Conservation (phyloP, 164 flowering plant species). For the Vitis amurensis region DNA sequence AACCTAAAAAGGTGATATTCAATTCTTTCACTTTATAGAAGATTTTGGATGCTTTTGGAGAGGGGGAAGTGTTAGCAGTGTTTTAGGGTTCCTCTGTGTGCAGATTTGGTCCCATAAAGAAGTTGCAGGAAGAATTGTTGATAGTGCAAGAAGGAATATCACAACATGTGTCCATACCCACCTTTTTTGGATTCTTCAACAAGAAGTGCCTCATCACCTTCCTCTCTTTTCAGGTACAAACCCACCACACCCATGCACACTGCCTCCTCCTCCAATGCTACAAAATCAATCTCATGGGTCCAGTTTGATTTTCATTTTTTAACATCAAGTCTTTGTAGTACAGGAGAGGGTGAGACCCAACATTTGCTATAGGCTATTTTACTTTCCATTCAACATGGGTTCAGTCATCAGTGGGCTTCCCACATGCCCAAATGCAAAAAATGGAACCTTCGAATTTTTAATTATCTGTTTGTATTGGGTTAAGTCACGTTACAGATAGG, state of each 20-base stretch:
- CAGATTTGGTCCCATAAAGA: conserved; percentile 72
- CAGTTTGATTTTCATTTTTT: too few species aligned
- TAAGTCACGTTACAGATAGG: too few species aligned
- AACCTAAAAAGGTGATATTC: conserved; percentile 69
- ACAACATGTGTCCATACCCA: conserved; percentile 43
- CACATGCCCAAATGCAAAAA: too few species aligned
- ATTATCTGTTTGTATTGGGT: too few species aligned
- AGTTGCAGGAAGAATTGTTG: conserved; percentile 61
- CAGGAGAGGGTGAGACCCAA: too few species aligned
- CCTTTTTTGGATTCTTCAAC: conserved; percentile 47
- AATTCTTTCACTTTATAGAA: conserved; percentile 51
- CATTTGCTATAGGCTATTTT: too few species aligned
- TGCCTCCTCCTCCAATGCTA: neutral
- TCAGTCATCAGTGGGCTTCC: too few species aligned
- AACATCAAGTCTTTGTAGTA: too few species aligned
- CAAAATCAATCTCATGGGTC: too few species aligned
- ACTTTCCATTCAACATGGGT: too few species aligned
- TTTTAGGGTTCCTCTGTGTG: conserved; percentile 18
- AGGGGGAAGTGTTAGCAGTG: conserved; percentile 7
- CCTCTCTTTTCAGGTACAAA: conserved; percentile 9
- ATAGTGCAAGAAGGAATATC: conserved; percentile 58
- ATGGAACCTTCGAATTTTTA: too few species aligned
- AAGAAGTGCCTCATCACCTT: neutral
- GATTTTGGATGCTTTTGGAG: conserved; percentile 48
- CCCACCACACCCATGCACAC: neutral